Base-by-base conservation (phyloP, 2,329 filamentous ascomycete genomes). In the Graphiopsis chlorocephala region DNA sequence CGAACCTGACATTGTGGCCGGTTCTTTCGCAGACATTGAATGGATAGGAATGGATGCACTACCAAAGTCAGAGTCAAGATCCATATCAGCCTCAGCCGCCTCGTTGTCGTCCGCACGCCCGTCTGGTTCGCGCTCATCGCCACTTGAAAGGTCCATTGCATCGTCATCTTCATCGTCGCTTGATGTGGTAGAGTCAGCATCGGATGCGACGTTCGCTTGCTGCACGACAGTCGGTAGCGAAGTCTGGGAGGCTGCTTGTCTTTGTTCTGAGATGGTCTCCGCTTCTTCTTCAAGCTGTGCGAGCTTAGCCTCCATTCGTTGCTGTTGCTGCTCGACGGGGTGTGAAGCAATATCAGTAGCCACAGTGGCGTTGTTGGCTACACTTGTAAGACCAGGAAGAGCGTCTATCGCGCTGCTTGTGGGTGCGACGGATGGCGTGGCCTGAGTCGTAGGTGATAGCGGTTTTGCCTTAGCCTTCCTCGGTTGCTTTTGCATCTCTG, bases 401-500 rank as follows among this genome's bases (percentile, higher is more conserved):
- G 60, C 14, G 7, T 35, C 23, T 28, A 14, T 20, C 11, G n/a
- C 26, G 6, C 20, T 17, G 33, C 42, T 25, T 4, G 25, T 14
- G 29, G 60, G n/a, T 17, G 47, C 29, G 11, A 56, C 25, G 11
- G 47, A 28, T 10, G 23, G 17, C 23, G 47, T 12, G 4, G 45
- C 20, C 14, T 20, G 20, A 17, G 7, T 31, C 1, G 12, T 23
- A 23, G 53, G 47, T 28, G 45, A 12, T 29, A n/a, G 35, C 7
- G 20, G 29, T 26, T 25, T 42, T 31, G 33, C 31, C 23, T 62
- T 62, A 2, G 47, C n/a, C 75, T 77, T 72, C 69, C 79, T 75
- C 72, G 72, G 56, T 77, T 76, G 71, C 60, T 79, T 77, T 10
- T 79, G 76, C 64, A 84, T 80, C 66, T 85, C 81, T 20, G 79